Evolutionary conservation across 805 yeast species (phyloP).

Genomic region (Jamesozyma hellenica): DNA sequence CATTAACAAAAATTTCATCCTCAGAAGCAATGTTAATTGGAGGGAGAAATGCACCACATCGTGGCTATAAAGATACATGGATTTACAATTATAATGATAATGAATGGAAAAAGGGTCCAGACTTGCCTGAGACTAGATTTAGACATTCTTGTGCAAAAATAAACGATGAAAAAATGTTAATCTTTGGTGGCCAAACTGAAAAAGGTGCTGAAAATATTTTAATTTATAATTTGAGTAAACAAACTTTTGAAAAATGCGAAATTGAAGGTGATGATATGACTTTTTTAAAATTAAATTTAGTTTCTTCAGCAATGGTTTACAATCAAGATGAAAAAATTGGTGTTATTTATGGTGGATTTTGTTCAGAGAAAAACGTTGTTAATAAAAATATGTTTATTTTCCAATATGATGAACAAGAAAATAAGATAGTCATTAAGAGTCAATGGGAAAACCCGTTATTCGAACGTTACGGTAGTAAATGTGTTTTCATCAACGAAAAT

Average conservation of each 20-base stretch:
- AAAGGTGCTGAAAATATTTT: constrained; percentile 15
- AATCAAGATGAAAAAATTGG: constrained; percentile 8
- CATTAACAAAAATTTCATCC: constrained; percentile 27
- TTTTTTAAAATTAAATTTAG: background rate
- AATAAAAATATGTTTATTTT: constrained; percentile 30
- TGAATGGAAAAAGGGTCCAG: constrained; percentile 34
- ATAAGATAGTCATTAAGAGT: constrained; percentile 14
- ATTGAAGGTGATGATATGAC: background rate
- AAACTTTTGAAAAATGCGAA: constrained; percentile 11
- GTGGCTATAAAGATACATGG: constrained; percentile 38
- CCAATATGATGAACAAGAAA: constrained; percentile 11
- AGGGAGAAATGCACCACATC: constrained; percentile 57
- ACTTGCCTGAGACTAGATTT: constrained; percentile 38
- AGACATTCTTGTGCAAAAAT: constrained; percentile 39
- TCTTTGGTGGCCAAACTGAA: constrained; percentile 42
- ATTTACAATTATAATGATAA: constrained; percentile 11
- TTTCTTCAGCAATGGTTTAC: constrained; percentile 17
- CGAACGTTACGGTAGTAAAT: constrained; percentile 42
- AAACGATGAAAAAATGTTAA: constrained; percentile 27
- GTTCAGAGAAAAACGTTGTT: constrained; percentile 9
- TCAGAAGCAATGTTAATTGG: constrained; percentile 40
- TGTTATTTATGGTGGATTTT: constrained; percentile 18
- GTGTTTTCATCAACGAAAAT: constrained; percentile 23
- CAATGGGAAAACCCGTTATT: constrained; percentile 26
- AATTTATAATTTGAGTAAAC: constrained; percentile 9